Evolutionary conservation across 805 yeast species (phyloP).

Genomic region (Maudiozyma bulderi): DNA sequence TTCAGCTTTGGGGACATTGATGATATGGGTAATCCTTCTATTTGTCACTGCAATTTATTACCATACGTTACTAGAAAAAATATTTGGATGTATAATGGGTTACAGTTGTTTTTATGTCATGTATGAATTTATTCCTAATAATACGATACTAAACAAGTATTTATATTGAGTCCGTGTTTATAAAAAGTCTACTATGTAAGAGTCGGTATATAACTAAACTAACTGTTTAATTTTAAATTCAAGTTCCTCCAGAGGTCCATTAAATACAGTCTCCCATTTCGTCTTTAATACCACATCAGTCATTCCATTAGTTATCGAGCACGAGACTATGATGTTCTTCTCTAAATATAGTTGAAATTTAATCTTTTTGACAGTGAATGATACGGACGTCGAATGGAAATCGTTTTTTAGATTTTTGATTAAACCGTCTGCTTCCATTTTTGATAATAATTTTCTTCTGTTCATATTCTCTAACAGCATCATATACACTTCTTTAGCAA

Average conservation of each 20-base stretch:
- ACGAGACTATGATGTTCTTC: conserved; percentile 13
- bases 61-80: conserved; percentile 69
- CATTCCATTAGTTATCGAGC: conserved; percentile 7
- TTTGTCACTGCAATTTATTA: conserved; percentile 73
- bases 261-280: conserved; percentile 10
- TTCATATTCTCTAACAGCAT: conserved; percentile 7
- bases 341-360: conserved; percentile 13
- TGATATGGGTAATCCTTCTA: conserved; percentile 47
- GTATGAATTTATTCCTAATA: conserved; percentile 29
- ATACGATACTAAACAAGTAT: conserved; percentile 2
- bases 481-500: conserved; percentile 21
- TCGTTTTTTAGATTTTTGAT: conserved; percentile 16
- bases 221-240: conserved; percentile 11
- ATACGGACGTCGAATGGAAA: conserved; percentile 11
- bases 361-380: conserved; percentile 5
- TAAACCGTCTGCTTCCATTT: conserved; percentile 8
- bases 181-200: not conserved
- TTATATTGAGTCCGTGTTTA: not conserved
- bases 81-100: conserved; percentile 61
- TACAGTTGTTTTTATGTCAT: conserved; percentile 40
- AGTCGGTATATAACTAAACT: not conserved
- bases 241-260: conserved; percentile 19
- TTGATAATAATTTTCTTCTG: conserved; percentile 10
- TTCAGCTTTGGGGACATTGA: conserved; percentile 10
- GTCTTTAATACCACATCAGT: conserved; percentile 3